Percentiles rank a stretch among this genome's conserved stretches.
Conservation (phyloP, 1,139 yeast species). For the Pichia sp. region DNA sequence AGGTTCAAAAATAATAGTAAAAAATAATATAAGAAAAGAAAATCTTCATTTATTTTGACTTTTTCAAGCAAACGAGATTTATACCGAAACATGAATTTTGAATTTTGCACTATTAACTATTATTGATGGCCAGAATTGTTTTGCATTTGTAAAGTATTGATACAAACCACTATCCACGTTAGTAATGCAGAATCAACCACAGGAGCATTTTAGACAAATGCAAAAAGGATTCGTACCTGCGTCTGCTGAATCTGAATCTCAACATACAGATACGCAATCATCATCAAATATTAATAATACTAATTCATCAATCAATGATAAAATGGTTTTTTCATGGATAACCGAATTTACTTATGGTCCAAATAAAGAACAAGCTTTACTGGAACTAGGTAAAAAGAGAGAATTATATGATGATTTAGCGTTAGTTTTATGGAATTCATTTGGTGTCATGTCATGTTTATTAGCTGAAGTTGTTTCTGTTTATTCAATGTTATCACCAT, state of each 20-base stretch:
- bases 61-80: too few relatives aligned
- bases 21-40: too few relatives aligned
- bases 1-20: too few relatives aligned
- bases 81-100: neutral
- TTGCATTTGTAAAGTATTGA: neutral
- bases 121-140: neutral
- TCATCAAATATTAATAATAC: neutral
- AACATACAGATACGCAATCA: neutral
- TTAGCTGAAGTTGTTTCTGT: conserved; percentile 86
- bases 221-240: neutral
- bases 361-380: conserved; percentile 83
- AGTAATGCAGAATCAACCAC: neutral
- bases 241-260: neutral
- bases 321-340: conserved; percentile 86
- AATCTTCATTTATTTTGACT: neutral
- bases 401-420: conserved; percentile 95
- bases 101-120: neutral
- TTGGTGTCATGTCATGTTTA: conserved; percentile 91
- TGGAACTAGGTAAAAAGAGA: conserved; percentile 88
- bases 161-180: neutral
- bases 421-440: conserved; percentile 87
- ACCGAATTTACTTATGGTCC: conserved; percentile 84
- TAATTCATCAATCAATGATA: conserved; percentile 55
- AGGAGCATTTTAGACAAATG: neutral
- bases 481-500: conserved; percentile 85